Conservation (phyloP, 2,329 filamentous ascomycete species). For the Penicillium olsonii region DNA sequence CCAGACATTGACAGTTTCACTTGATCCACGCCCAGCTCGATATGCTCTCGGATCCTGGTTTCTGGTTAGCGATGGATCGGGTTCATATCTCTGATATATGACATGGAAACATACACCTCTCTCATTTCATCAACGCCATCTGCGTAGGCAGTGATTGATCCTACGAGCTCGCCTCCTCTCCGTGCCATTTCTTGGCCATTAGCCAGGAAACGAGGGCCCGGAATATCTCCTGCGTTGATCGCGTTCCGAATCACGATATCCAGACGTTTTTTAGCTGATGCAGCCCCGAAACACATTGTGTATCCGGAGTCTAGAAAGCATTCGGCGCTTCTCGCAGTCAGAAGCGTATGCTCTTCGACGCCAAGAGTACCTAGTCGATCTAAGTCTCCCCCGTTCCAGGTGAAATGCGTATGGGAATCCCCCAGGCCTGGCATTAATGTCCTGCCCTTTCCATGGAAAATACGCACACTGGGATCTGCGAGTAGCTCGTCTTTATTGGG, state of each 20-base stretch:
- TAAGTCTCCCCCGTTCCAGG: conserved; percentile 51
- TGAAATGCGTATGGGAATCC: conserved; percentile 53
- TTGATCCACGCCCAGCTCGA: conserved; percentile 45
- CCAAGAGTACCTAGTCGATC: conserved; percentile 44
- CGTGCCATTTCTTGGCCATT: conserved; percentile 53
- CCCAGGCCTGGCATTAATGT: conserved; percentile 55
- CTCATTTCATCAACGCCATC: conserved; percentile 44
- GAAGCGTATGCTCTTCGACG: conserved; percentile 51
- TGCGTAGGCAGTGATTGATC: conserved; percentile 45
- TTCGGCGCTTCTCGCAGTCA: conserved; percentile 47
- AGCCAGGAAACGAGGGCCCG: conserved; percentile 46
- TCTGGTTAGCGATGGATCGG: too few relatives aligned
- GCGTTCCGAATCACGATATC: conserved; percentile 52
- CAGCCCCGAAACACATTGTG: conserved; percentile 51
- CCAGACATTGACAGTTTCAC: conserved; percentile 50
- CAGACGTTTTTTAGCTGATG: conserved; percentile 49
- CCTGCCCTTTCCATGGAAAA: conserved; percentile 43
- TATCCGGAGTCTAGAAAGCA: conserved; percentile 53
- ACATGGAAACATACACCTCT: conserved; percentile 27
- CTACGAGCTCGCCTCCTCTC: conserved; percentile 47
- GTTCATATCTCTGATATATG: too few relatives aligned
- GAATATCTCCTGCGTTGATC: conserved; percentile 52
- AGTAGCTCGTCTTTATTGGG: conserved; percentile 17
- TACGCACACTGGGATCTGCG: conserved; percentile 35
- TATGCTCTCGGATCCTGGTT: conserved; percentile 35